phyloP scores from a whole-genome alignment of 1,139 yeast genomes.

The Groenewaldozyma auringiensis region DNA sequence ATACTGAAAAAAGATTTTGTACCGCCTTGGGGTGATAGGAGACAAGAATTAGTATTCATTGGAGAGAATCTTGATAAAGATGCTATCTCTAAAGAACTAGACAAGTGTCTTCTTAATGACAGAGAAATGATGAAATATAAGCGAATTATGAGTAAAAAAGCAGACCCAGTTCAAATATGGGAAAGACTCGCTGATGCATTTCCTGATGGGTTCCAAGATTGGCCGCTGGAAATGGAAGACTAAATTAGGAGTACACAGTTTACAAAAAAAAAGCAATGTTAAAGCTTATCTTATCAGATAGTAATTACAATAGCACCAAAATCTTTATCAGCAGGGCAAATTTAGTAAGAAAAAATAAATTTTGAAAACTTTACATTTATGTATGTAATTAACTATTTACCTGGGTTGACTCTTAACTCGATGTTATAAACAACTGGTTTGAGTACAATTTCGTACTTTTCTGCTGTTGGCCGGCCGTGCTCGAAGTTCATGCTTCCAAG shows the following conservation, averaged over 20 bases:
- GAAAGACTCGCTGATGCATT: not conserved
- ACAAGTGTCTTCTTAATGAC: conserved; percentile 36
- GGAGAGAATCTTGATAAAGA: conserved; percentile 34
- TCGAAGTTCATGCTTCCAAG: conserved; percentile 35
- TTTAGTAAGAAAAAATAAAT: too few species aligned
- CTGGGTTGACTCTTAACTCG: too few species aligned
- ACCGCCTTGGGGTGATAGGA: conserved; percentile 38
- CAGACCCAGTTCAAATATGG: not conserved
- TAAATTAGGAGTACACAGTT: too few species aligned
- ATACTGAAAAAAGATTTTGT: conserved; percentile 34
- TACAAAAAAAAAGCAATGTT: too few species aligned
- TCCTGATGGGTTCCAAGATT: conserved; percentile 3
- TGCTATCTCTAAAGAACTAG: conserved; percentile 28
- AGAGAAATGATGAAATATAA: conserved; percentile 30
- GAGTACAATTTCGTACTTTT: too few species aligned
- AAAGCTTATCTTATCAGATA: too few species aligned
- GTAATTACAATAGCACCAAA: too few species aligned
- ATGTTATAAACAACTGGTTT: too few species aligned
- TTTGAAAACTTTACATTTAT: too few species aligned
- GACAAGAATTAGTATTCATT: conserved; percentile 41
- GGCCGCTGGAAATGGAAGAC: conserved; percentile 5
- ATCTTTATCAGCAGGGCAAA: too few species aligned
- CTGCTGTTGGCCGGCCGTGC: conserved; percentile 28
- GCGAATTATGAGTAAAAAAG: conserved; percentile 24
- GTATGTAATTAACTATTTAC: too few species aligned